phyloP scores from a whole-genome alignment of 176 grass and related monocot genomes.

The Hordeum vulgare region DNA sequence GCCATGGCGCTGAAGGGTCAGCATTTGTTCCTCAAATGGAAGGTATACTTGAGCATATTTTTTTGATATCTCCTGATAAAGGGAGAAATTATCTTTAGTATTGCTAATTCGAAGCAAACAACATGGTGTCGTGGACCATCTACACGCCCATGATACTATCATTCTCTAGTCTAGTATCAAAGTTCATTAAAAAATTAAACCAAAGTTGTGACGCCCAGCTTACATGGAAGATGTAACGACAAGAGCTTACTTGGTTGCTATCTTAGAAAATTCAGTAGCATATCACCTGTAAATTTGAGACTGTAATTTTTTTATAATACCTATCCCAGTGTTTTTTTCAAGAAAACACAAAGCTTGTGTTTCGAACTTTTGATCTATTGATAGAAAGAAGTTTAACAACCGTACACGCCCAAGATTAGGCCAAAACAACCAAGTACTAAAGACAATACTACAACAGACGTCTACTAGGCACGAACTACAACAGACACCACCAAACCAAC shows the following conservation, averaged over 20 bases:
- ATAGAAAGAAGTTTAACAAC: too few relatives aligned
- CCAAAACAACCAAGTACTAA: too few relatives aligned
- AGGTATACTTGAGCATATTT: background rate
- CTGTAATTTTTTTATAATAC: background rate
- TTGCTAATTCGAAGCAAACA: background rate
- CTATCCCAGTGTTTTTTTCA: too few relatives aligned
- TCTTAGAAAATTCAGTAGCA: background rate
- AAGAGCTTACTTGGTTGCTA: background rate
- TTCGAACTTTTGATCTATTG: too few relatives aligned
- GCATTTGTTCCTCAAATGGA: background rate
- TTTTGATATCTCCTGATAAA: background rate
- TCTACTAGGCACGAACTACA: too few relatives aligned
- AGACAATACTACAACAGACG: too few relatives aligned
- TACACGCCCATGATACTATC: too few relatives aligned
- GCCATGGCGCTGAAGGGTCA: background rate
- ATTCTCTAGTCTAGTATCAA: too few relatives aligned
- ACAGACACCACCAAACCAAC: too few relatives aligned
- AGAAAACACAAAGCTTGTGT: too few relatives aligned
- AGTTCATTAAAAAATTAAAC: too few relatives aligned
- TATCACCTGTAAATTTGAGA: background rate
- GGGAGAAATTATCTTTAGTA: background rate
- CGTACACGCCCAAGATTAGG: too few relatives aligned
- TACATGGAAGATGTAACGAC: background rate
- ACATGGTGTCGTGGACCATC: background rate
- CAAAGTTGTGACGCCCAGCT: background rate